Evolutionary conservation across 2,329 filamentous ascomycete species (phyloP).

Genomic region (Ceratocystiopsis brevicomis): DNA sequence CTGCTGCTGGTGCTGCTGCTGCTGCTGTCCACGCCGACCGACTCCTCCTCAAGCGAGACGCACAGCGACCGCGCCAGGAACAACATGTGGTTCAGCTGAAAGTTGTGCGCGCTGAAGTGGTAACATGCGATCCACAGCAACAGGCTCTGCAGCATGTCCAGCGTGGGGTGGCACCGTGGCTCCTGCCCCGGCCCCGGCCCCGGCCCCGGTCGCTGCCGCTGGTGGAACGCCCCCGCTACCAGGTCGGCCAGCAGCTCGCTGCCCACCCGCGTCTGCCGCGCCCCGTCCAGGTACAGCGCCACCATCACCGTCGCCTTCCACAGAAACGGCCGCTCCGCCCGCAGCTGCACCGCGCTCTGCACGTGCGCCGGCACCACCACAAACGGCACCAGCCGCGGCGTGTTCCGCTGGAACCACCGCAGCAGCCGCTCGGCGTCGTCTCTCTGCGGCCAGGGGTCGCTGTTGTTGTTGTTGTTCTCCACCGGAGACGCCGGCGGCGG

Average conservation of each 20-base stretch:
- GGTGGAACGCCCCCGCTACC: slow-evolving; percentile 19
- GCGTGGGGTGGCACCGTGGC: slow-evolving; percentile 7
- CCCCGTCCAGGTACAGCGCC: slow-evolving; percentile 22
- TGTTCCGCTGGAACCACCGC: slow-evolving; percentile 16
- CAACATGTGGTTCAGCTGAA: slow-evolving; percentile 29
- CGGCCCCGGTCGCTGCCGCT: slow-evolving; percentile 23
- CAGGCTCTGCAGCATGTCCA: slow-evolving; percentile 29
- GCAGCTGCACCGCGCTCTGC: slow-evolving; percentile 17
- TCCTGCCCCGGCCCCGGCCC: too few relatives aligned
- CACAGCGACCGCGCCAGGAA: slow-evolving; percentile 29
- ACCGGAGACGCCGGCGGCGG: too few relatives aligned
- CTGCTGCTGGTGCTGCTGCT: too few relatives aligned
- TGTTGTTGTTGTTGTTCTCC: too few relatives aligned
- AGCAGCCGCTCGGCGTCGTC: slow-evolving; percentile 23
- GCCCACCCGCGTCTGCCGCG: slow-evolving; percentile 24
- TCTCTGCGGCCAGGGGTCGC: slow-evolving; percentile 19
- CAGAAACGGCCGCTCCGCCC: slow-evolving; percentile 22
- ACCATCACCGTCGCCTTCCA: slow-evolving; percentile 32
- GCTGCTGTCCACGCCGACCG: not conserved
- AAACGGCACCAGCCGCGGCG: slow-evolving; percentile 25
- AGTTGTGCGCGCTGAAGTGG: slow-evolving; percentile 28
- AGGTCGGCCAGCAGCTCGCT: slow-evolving; percentile 25
- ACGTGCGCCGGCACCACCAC: slow-evolving; percentile 21
- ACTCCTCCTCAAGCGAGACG: slow-evolving; percentile 21
- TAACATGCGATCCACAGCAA: slow-evolving; percentile 29